phyloP scores from a whole-genome alignment of 1,284 basidiomycete genomes.

The Trametes polyzona region DNA sequence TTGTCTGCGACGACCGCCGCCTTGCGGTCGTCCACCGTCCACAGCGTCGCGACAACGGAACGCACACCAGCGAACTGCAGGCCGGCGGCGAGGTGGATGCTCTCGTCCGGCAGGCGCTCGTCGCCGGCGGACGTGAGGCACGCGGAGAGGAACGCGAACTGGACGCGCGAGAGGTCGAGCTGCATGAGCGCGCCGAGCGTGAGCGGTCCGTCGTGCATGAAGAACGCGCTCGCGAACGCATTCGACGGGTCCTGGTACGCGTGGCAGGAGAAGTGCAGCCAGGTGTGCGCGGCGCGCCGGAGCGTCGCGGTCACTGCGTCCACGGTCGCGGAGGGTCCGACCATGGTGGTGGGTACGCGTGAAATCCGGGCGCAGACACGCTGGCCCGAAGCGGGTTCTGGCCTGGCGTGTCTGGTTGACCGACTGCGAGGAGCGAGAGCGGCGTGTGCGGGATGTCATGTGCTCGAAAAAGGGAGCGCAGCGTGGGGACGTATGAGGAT shows the following conservation, averaged over 20 bases:
- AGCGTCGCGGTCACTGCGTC: constrained; percentile 9
- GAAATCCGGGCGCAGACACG: constrained; percentile 1
- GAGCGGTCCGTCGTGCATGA: constrained; percentile 18
- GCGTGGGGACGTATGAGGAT: constrained; percentile 32
- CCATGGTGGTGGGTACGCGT: background rate
- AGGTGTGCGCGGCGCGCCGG: constrained; percentile 8
- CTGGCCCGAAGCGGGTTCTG: constrained; percentile 3
- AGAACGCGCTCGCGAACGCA: constrained; percentile 20
- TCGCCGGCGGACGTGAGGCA: constrained; percentile 33
- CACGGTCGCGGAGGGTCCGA: constrained; percentile 3
- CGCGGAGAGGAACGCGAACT: constrained; percentile 33
- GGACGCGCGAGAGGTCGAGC: constrained; percentile 17
- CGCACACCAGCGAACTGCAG: constrained; percentile 31
- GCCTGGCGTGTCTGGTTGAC: constrained; percentile 2
- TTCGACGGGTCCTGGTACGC: constrained; percentile 16
- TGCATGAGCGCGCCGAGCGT: constrained; percentile 17
- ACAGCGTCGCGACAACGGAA: constrained; percentile 31
- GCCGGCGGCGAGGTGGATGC: constrained; percentile 31
- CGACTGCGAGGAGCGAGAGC: constrained; percentile 1
- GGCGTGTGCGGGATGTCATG: background rate
- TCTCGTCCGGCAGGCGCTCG: constrained; percentile 24
- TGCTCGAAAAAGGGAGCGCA: constrained; percentile 15
- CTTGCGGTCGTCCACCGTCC: constrained; percentile 25
- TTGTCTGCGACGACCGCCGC: constrained; percentile 8
- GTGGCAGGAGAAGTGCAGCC: constrained; percentile 29